Conservation (phyloP, 441 rosid species). For the Populus tomentosa region DNA sequence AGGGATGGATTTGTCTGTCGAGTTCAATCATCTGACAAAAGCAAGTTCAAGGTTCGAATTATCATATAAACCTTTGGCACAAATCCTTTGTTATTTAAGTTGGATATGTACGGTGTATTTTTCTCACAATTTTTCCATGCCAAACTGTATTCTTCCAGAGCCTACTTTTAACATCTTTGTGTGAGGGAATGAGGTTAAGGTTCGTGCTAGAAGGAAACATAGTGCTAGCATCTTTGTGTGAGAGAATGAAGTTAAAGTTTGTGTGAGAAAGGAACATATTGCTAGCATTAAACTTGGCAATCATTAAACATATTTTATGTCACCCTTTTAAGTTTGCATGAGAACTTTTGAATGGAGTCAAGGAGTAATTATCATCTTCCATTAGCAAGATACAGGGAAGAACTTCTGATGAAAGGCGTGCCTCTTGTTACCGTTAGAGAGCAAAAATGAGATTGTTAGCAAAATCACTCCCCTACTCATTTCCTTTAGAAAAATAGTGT, state of each 20-base stretch:
- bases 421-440: background rate
- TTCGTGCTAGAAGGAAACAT: background rate
- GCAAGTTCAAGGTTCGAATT: conserved; percentile 87
- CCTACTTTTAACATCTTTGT: background rate
- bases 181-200: background rate
- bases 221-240: background rate
- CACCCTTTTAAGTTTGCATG: background rate
- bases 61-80: conserved; percentile 10
- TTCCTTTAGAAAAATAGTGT: background rate
- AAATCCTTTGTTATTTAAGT: background rate
- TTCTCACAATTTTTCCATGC: background rate
- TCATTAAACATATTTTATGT: background rate
- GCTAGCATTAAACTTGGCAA: background rate
- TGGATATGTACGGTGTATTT: background rate
- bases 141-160: background rate
- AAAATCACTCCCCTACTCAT: background rate
- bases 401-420: background rate
- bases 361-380: background rate
- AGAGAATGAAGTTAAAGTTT: background rate
- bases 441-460: background rate
- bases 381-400: background rate
- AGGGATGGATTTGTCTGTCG: conserved; percentile 77
- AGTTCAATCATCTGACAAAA: conserved; percentile 88
- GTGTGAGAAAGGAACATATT: background rate
- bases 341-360: too few species aligned